Percentiles rank a stretch among this genome's conserved stretches.
Evolutionary conservation across 768 basidiomycete genomes (phyloP).

Genomic region (Amanita brunnescens): DNA sequence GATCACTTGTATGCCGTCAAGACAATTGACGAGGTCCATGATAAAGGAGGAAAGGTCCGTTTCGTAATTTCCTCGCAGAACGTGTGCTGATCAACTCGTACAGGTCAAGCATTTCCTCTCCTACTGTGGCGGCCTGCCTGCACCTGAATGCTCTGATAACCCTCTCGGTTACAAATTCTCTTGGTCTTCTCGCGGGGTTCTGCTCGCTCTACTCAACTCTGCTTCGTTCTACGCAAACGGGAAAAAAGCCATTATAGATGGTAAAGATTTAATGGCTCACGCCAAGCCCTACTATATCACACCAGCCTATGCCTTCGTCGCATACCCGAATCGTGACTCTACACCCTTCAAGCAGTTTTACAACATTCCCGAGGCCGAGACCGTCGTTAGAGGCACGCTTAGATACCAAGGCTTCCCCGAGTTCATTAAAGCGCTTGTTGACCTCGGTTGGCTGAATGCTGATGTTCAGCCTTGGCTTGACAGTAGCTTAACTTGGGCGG

Average conservation of each 20-base stretch:
- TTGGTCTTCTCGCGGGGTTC: conserved; percentile 94
- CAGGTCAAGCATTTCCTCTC: conserved; percentile 87
- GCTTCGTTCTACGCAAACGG: conserved; percentile 72
- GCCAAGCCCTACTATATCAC: conserved; percentile 94
- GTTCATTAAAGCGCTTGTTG: conserved; percentile 82
- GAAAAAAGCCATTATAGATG: conserved; percentile 57
- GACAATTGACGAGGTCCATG: conserved; percentile 90
- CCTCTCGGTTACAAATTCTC: conserved; percentile 99
- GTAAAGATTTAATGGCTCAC: conserved; percentile 79
- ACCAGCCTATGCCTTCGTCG: conserved; percentile 93
- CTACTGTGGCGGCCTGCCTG: conserved; percentile 94
- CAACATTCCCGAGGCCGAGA: conserved; percentile 89
- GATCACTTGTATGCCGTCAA: conserved; percentile 93
- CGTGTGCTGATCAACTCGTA: conserved; percentile 1
- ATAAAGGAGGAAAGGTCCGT: conserved; percentile 83
- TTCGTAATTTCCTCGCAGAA: background rate
- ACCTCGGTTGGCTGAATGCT: conserved; percentile 81
- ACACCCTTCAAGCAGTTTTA: conserved; percentile 87
- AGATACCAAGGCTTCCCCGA: conserved; percentile 96
- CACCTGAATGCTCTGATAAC: conserved; percentile 85
- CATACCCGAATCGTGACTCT: conserved; percentile 95
- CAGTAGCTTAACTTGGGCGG: conserved; percentile 70
- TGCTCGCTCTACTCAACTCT: conserved; percentile 88
- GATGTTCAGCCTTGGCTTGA: conserved; percentile 70
- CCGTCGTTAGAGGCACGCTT: conserved; percentile 86